Conservation (phyloP, 805 yeast genomes). For the Monosporozyma siamensis region DNA sequence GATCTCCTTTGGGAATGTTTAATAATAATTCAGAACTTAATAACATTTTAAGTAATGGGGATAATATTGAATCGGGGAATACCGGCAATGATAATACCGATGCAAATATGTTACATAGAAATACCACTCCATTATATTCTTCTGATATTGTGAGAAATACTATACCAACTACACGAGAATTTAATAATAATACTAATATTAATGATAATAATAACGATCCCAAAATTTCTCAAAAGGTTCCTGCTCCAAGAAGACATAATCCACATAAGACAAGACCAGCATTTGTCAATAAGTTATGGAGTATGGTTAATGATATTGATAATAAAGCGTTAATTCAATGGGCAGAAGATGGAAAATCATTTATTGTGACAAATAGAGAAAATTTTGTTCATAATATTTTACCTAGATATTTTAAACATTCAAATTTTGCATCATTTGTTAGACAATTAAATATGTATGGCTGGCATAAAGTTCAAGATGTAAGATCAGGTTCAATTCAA, state of each 20-base stretch:
- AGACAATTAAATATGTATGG: slow-evolving; percentile 97
- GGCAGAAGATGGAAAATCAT: slow-evolving; percentile 77
- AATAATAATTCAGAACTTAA: background rate
- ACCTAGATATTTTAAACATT: slow-evolving; percentile 91
- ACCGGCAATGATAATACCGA: background rate
- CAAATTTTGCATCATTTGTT: slow-evolving; percentile 90
- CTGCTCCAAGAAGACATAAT: slow-evolving; percentile 13
- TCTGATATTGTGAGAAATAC: slow-evolving; percentile 4
- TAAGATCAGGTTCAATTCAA: slow-evolving; percentile 61
- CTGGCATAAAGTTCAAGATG: slow-evolving; percentile 97
- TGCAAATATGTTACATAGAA: background rate
- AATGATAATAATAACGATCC: slow-evolving; percentile 1
- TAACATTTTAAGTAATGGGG: background rate
- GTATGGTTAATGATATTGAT: slow-evolving; percentile 77
- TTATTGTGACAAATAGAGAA: slow-evolving; percentile 78
- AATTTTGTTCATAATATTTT: slow-evolving; percentile 69
- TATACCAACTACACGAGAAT: background rate
- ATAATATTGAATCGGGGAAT: no score
- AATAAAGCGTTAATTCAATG: slow-evolving; percentile 71
- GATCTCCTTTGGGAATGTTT: slow-evolving; percentile 3
- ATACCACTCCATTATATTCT: slow-evolving; percentile 3
- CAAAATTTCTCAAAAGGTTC: no score
- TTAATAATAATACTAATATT: background rate
- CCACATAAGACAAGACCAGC: slow-evolving; percentile 60
- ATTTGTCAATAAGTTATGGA: slow-evolving; percentile 89